Evolutionary conservation across 164 flowering plant genomes (phyloP), one percentile per base, ranked within the genome.

Genomic region (Annona cherimola): DNA sequence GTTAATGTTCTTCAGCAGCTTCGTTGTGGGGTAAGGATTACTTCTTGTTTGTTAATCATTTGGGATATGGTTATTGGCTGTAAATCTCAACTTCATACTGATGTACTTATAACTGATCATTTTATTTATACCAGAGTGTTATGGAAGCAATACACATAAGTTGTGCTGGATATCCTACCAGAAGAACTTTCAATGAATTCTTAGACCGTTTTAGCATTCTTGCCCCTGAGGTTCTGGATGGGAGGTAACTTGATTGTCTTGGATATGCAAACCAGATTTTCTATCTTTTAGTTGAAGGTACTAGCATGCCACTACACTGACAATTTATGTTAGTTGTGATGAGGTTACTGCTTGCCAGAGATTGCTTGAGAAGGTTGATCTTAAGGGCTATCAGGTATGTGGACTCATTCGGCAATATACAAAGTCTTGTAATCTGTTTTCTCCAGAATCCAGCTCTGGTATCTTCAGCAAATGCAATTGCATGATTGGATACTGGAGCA

Each of bases 131-230:
- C 50, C 66, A 95, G 98, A 98, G 98, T 80, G 99, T 95, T 73
- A 92, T 95, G 73, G 99, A 95, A 81, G 99, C 98, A 70, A 95
- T 95, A 44, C 84, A 98, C 80, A 95, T 95, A 74, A 95, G 98
- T 80, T 95, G 99, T 86, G 98, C 97, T 79, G 99, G 99, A 64
- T 95, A 92, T 82, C 99, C 99, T 50, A 93, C 99, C 16, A 87
- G 94, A 74, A 83, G 97, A 50, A 90, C 98, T 75, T 95, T 95
- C 75, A 87, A 91, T 86, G 99, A 95, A 76, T 95, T 95, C 78
- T 93, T 95, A 74, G 82, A 80, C 69, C 90, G 98, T 44, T 95
- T 95, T 84, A 97, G 98, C 75, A 89, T 93, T 76, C 96, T 95
- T 77, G 94, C 94, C 74, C 98, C 98, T 1, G 97, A 93, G 74